phyloP scores from a whole-genome alignment of 257 asterid genomes.

The Nicotiana paniculata region DNA sequence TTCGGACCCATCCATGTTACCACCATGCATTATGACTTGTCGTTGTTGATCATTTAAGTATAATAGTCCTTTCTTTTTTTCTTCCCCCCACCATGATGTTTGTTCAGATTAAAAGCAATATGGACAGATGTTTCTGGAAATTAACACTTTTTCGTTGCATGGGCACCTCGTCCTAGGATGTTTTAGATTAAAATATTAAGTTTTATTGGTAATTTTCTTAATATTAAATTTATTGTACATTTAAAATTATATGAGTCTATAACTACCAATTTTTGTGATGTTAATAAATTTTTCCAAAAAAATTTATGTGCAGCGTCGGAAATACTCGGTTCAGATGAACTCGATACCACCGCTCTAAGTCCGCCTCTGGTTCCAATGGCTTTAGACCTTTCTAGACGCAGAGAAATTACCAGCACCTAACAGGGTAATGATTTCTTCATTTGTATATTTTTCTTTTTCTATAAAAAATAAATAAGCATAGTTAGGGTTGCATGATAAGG shows the following conservation, averaged over 20 bases:
- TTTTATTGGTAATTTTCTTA: too few species aligned
- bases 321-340: too few species aligned
- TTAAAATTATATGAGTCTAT: too few species aligned
- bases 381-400: not conserved
- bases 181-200: too few species aligned
- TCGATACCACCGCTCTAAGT: too few species aligned
- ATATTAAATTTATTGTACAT: too few species aligned
- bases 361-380: too few species aligned
- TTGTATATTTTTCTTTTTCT: not conserved
- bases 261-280: too few species aligned
- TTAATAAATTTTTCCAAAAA: too few species aligned
- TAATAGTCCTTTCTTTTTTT: not conserved
- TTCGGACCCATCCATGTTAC: not conserved
- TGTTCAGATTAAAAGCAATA: not conserved
- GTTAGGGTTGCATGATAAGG: not conserved
- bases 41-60: not conserved
- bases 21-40: not conserved
- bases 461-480: not conserved
- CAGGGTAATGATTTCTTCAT: not conserved
- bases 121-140: not conserved
- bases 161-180: constrained; percentile 1
- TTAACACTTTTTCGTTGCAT: not conserved
- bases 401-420: not conserved
- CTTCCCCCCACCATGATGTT: not conserved
- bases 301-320: too few species aligned